Evolutionary conservation across 176 grass and related monocot species (phyloP).

Genomic region (Metroxylon sagu): DNA sequence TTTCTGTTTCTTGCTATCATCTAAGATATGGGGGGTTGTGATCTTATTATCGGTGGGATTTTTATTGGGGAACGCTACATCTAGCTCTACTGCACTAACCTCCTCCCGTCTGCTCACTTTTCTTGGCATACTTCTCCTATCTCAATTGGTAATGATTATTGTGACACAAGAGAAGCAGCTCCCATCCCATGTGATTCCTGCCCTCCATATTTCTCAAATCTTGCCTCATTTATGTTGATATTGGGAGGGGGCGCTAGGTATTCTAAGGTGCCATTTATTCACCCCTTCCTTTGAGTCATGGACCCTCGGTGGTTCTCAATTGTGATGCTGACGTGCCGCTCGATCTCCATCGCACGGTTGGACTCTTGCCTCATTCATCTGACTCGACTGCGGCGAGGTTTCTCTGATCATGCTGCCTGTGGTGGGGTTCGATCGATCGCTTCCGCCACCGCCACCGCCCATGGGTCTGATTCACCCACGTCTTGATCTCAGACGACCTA

Average conservation of each 20-base stretch:
- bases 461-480: too few relatives aligned
- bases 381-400: too few relatives aligned
- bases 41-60: constrained; percentile 5
- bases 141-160: constrained; percentile 14
- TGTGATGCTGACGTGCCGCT: too few relatives aligned
- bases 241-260: neutral
- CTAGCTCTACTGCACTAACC: neutral
- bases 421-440: too few relatives aligned
- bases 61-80: constrained; percentile 4
- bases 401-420: too few relatives aligned
- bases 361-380: too few relatives aligned
- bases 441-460: too few relatives aligned
- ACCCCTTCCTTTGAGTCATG: too few relatives aligned
- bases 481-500: too few relatives aligned
- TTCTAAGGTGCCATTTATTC: too few relatives aligned
- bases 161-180: constrained; percentile 19
- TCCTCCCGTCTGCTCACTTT: neutral
- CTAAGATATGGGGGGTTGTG: constrained; percentile 2
- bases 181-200: constrained; percentile 31
- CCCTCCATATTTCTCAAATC: constrained; percentile 18
- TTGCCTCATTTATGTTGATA: constrained; percentile 26
- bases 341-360: too few relatives aligned
- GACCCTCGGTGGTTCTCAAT: too few relatives aligned
- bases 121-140: constrained; percentile 1
- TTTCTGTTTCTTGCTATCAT: constrained; percentile 4